phyloP scores from a whole-genome alignment of 495 filamentous ascomycete species.

The Aspergillus sparsus region DNA sequence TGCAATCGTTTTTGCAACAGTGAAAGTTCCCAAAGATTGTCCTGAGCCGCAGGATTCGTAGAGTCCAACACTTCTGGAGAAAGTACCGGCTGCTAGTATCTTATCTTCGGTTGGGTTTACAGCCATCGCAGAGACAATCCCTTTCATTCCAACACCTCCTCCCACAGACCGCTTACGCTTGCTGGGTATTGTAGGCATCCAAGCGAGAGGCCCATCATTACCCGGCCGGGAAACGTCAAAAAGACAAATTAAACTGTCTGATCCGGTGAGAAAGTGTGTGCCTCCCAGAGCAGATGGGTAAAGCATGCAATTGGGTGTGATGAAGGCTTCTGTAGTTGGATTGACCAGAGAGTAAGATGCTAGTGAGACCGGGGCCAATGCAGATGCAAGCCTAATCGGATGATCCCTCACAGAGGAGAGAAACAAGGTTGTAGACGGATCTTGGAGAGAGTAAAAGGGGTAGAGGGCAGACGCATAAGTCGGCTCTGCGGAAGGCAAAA shows the following conservation, averaged over 20 bases:
- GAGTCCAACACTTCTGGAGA: slow-evolving; percentile 71
- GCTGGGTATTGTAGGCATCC: slow-evolving; percentile 73
- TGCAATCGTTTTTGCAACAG: slow-evolving; percentile 40
- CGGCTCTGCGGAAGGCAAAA: slow-evolving; percentile 63
- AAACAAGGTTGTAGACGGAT: slow-evolving; percentile 66
- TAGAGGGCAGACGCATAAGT: slow-evolving; percentile 70
- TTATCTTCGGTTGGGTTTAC: slow-evolving; percentile 48
- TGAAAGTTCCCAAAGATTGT: slow-evolving; percentile 68
- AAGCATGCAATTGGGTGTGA: slow-evolving; percentile 70
- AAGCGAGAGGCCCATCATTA: slow-evolving; percentile 57
- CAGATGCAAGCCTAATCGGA: slow-evolving; percentile 72
- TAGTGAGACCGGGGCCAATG: slow-evolving; percentile 46
- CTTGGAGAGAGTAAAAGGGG: slow-evolving; percentile 68
- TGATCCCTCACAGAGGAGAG: slow-evolving; percentile 69
- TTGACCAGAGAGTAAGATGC: slow-evolving; percentile 72
- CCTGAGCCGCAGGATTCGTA: slow-evolving; percentile 71
- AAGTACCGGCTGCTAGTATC: slow-evolving; percentile 81
- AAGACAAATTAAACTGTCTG: slow-evolving; percentile 67
- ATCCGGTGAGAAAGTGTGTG: slow-evolving; percentile 68
- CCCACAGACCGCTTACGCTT: slow-evolving; percentile 68
- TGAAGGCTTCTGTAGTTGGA: slow-evolving; percentile 75
- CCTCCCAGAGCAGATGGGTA: slow-evolving; percentile 60
- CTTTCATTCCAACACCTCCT: slow-evolving; percentile 78
- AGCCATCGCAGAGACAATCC: slow-evolving; percentile 70
- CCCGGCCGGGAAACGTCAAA: slow-evolving; percentile 75